Conservation (phyloP, 1,284 basidiomycete genomes). For the Ceratobasidium sp. region DNA sequence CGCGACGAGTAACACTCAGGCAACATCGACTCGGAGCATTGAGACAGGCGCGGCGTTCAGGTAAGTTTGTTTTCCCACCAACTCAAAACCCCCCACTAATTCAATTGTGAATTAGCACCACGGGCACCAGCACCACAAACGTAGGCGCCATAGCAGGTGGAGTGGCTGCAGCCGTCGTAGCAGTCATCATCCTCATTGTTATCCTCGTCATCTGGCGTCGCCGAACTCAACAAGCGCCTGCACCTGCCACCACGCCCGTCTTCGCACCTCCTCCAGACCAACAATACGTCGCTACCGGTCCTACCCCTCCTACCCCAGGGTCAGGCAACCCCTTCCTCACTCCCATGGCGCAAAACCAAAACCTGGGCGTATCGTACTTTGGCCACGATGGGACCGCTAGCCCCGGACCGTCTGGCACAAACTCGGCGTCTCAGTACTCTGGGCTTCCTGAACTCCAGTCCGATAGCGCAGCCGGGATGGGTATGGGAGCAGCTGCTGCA, state of each 20-base stretch:
- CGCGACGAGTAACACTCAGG: background rate
- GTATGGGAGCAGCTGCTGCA: background rate
- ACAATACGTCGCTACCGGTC: background rate
- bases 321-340: constrained; percentile 36
- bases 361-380: constrained; percentile 27
- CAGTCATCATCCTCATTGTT: background rate
- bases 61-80: background rate
- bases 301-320: constrained; percentile 12
- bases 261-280: background rate
- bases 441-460: constrained; percentile 34
- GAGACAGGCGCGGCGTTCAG: background rate
- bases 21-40: background rate
- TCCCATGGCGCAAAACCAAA: constrained; percentile 25
- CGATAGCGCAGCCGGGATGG: background rate
- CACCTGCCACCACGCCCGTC: background rate
- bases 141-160: constrained; percentile 31
- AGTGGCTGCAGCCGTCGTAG: constrained; percentile 15
- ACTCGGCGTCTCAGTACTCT: constrained; percentile 1
- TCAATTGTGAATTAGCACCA: background rate
- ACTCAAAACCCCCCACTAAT: background rate
- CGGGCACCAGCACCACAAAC: background rate
- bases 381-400: background rate
- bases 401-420: background rate
- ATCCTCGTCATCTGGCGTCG: constrained; percentile 9
- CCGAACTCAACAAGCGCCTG: background rate